Conservation (phyloP, 345 rosid genomes). For the Pistacia atlantica region DNA sequence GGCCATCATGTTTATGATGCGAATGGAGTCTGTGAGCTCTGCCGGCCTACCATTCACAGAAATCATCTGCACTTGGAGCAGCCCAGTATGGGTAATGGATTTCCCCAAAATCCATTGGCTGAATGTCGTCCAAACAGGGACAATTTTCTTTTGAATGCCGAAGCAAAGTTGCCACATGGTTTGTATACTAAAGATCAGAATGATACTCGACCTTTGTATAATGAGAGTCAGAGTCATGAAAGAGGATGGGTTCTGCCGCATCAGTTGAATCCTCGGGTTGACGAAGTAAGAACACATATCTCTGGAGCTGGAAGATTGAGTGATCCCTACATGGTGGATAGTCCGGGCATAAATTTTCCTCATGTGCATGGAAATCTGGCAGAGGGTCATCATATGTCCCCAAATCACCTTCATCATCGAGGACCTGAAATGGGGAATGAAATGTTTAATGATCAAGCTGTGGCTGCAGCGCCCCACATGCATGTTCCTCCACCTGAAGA, state of each 20-base stretch:
- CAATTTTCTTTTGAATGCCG: conserved; percentile 52
- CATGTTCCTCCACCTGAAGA: conserved; percentile 59
- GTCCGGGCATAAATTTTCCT: conserved; percentile 61
- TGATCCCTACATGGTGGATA: conserved; percentile 63
- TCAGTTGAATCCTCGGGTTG: conserved; percentile 58
- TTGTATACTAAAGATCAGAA: conserved; percentile 55
- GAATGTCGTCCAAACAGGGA: conserved; percentile 66
- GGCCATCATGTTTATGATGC: conserved; percentile 66
- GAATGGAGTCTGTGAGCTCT: conserved; percentile 62
- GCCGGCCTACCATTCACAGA: conserved; percentile 56
- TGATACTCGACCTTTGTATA: conserved; percentile 45
- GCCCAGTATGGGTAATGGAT: conserved; percentile 55
- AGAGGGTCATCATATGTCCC: conserved; percentile 51
- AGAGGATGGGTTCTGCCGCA: conserved; percentile 78
- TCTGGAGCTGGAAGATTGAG: conserved; percentile 68
- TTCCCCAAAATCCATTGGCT: conserved; percentile 47
- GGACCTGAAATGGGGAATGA: conserved; percentile 67
- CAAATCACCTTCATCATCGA: conserved; percentile 49
- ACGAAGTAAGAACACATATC: conserved; percentile 62
- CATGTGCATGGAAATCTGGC: conserved; percentile 51
- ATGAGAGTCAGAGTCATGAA: conserved; percentile 62
- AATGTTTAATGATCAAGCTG: conserved; percentile 60
- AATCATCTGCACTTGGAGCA: conserved; percentile 70
- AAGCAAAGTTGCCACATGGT: conserved; percentile 56
- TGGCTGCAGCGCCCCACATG: conserved; percentile 39